Evolutionary conservation across 768 basidiomycete species (phyloP), one percentile per base, ranked within the genome.

Genomic region (Naganishia randhawae): DNA sequence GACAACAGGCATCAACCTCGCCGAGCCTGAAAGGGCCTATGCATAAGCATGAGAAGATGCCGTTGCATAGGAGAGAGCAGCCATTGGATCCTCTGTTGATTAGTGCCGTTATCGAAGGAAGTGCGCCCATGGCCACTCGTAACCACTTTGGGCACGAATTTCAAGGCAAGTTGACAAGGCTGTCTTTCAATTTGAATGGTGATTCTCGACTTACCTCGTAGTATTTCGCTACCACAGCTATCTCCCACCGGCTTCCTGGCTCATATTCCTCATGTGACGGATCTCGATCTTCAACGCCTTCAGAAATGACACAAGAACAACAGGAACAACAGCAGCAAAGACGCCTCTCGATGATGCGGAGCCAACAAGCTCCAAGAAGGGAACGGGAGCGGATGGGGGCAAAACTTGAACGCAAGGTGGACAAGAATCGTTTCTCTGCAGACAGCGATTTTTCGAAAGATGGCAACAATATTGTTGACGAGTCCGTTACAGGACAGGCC

Each of bases 61-160:
- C 33, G 2, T 27, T 75, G 25, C 73, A 73, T 1, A 61, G 74
- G 32, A 50, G 77, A 27, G 76, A 79, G 25, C 72, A 71, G 61
- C 76, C 75, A 2, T 61, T 78, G 48, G 78, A 79, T 70, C 75
- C 78, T 3, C 61, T 79, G 25, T 57, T 79, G 66, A 75, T 79
- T 63, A 71, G 64, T 62, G 77, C 78, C 5, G 78, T 79, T 6
- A 69, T 79, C 32, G 75, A 76, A 10, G 78, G 78, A 3, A 74
- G 72, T 55, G 78, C 76, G 41, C 75, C 73, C 22, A 62, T 75
- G 48, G 69, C 69, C 19, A 76, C 75, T 13, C 67, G 77, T 48
- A 76, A 79, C 71, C 78, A 79, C 67, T 73, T 78, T 42, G 74
- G 76, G 11, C 78, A 79, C 70, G 77, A 65, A 42, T 67, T 71